Evolutionary conservation across 805 yeast species (phyloP), one percentile per base, ranked within the genome.

Genomic region (Myxozyma udenii): DNA sequence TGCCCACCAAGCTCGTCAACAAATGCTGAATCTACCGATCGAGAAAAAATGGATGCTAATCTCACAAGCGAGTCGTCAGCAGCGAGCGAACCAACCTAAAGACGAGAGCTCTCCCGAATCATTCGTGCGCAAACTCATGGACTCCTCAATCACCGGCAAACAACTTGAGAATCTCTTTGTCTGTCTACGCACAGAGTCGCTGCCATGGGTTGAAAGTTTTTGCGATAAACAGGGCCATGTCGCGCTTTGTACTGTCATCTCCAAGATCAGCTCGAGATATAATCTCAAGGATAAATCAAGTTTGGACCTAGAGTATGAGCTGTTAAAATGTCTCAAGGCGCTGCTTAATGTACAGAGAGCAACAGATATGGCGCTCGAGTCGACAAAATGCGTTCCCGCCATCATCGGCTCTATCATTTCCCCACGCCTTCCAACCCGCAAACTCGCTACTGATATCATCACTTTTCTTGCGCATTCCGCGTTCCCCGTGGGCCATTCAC

Each of bases 1-100:
- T 28, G 87, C 96, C 0, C 79, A 79, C 23, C 79, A 78, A 46
- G 95, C 93, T 2, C 82, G 83, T 59, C 77, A 74, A 50, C 93
- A 87, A 64, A 81, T 91, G 85, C 74, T 80, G 62, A 78, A 77
- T 60, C 89, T 85, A 64, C 78, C 85, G 39, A 71, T 79, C 0
- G 87, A 84, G 44, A 87, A 88, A 62, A 91, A 91, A 69, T 89
- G 96, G 95, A 82, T 87, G 84, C 75, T 90, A 59, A 84, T 90
- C 37, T 81, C 85, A 59, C 97, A 90, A 67, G 96, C 89, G 66
- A 81, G 84, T 22, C 68, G 47, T 5, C 71, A 72, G 50, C 67
- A 74, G 40, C 68, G 74, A 14, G 64, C 57, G 38, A 41, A 42
- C 53, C 61, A 52, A 50, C 60, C 48, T 61, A 46, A 53, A 40